A percentile compares a stretch with the other conserved stretches of the same genome.
Evolutionary conservation across 768 basidiomycete species (phyloP).

Genomic region (Leccinum boreale): DNA sequence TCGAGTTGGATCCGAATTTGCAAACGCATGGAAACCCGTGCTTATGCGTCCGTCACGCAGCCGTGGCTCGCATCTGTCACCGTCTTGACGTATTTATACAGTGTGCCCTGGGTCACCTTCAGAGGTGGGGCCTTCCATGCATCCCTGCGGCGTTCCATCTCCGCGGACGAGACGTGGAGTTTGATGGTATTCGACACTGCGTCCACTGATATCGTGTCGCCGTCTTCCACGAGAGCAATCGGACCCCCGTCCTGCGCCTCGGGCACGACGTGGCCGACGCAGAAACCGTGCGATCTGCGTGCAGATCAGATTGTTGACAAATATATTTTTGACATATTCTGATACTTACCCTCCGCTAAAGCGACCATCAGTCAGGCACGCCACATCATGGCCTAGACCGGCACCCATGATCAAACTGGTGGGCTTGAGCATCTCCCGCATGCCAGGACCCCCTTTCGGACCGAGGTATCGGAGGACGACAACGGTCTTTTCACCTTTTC

Average conservation of each 20-base stretch:
- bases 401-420: constrained; percentile 99
- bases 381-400: constrained; percentile 92
- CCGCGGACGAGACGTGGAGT: constrained; percentile 72
- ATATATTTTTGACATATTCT: constrained; percentile 2
- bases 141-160: constrained; percentile 67
- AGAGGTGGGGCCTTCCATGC: constrained; percentile 84
- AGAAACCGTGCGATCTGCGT: constrained; percentile 89
- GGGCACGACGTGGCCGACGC: constrained; percentile 95
- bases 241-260: constrained; percentile 94
- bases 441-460: constrained; percentile 95
- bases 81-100: constrained; percentile 85
- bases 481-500: constrained; percentile 95
- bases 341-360: constrained; percentile 91
- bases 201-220: constrained; percentile 84
- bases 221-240: constrained; percentile 86
- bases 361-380: constrained; percentile 95
- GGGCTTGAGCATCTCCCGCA: constrained; percentile 99
- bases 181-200: constrained; percentile 84
- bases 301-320: constrained; percentile 14
- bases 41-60: constrained; percentile 83
- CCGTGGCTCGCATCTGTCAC: constrained; percentile 92
- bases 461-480: constrained; percentile 94
- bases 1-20: constrained; percentile 11
- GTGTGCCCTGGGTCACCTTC: constrained; percentile 76
- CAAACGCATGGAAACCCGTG: constrained; percentile 6